These are phyloP conservation scores for Cinchona pubescens DNA, from an alignment of 257 asterid genomes.

Conservation along the genomic window DNA sequence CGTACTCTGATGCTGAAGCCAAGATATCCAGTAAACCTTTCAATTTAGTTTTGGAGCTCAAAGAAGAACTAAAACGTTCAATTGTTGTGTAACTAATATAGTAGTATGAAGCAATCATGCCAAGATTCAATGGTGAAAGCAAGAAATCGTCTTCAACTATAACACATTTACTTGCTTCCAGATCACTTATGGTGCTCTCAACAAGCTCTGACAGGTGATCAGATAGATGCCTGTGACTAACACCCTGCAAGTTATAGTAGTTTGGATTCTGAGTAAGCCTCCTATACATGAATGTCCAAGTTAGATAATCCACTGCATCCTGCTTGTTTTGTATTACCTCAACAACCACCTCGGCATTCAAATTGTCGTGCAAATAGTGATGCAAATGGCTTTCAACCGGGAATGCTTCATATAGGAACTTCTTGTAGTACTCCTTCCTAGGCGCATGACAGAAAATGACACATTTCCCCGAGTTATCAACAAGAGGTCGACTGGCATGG, in stretches of 20 bases:
- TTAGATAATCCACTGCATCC: constrained; percentile 44
- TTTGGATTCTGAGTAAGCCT: constrained; percentile 46
- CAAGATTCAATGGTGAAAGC: constrained; percentile 39
- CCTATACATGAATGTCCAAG: constrained; percentile 48
- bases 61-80: constrained; percentile 43
- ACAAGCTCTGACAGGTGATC: constrained; percentile 45
- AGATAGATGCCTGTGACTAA: constrained; percentile 37
- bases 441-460: constrained; percentile 52
- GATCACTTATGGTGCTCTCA: constrained; percentile 36
- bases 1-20: constrained; percentile 43
- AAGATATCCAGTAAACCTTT: constrained; percentile 41
- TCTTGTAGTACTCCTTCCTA: constrained; percentile 44
- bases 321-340: constrained; percentile 47
- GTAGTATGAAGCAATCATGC: constrained; percentile 45
- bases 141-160: constrained; percentile 32
- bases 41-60: constrained; percentile 38
- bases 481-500: constrained; percentile 48
- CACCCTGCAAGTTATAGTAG: constrained; percentile 46
- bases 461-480: constrained; percentile 42
- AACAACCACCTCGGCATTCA: constrained; percentile 43
- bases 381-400: constrained; percentile 49
- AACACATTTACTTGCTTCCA: constrained; percentile 41
- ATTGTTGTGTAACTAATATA: constrained; percentile 45
- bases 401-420: constrained; percentile 43
- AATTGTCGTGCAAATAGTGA: constrained; percentile 40